Evolutionary conservation across 2,329 filamentous ascomycete species (phyloP).

Genomic region (Fusarium metavorans): DNA sequence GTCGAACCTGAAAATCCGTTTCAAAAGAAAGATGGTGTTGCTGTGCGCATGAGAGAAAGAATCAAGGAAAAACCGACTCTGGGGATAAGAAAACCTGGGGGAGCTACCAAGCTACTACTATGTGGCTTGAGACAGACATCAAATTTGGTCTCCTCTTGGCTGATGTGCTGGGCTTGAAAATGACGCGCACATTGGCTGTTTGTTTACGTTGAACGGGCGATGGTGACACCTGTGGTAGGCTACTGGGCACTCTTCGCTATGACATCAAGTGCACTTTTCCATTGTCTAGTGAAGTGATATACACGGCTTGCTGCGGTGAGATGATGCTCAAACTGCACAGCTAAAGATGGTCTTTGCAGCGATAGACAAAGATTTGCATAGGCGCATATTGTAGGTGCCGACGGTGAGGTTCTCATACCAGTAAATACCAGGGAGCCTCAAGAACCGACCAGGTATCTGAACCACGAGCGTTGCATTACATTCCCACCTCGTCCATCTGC

Average conservation of each 20-base stretch:
- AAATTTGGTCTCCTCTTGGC: background rate
- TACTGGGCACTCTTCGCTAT: background rate
- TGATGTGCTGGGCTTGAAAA: background rate
- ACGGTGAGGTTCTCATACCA: background rate
- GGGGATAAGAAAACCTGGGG: background rate
- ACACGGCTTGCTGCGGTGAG: background rate
- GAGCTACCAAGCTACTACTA: background rate
- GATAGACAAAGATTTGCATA: background rate
- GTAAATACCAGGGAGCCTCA: background rate
- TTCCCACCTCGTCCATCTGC: background rate
- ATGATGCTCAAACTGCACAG: background rate
- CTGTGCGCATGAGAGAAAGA: background rate
- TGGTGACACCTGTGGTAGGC: background rate
- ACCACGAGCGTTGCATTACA: background rate
- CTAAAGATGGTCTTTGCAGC: background rate
- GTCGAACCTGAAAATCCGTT: background rate
- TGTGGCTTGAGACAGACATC: background rate
- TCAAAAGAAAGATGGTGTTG: background rate
- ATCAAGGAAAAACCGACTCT: background rate
- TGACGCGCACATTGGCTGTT: background rate
- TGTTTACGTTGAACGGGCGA: background rate
- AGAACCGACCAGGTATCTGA: background rate
- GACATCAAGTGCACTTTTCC: background rate
- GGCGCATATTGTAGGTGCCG: background rate
- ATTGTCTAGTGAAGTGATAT: background rate